A percentile compares a stretch with the other conserved stretches of the same genome.
Conservation (phyloP, 2,329 filamentous ascomycete genomes). For the Salinomyces thailandicus region DNA sequence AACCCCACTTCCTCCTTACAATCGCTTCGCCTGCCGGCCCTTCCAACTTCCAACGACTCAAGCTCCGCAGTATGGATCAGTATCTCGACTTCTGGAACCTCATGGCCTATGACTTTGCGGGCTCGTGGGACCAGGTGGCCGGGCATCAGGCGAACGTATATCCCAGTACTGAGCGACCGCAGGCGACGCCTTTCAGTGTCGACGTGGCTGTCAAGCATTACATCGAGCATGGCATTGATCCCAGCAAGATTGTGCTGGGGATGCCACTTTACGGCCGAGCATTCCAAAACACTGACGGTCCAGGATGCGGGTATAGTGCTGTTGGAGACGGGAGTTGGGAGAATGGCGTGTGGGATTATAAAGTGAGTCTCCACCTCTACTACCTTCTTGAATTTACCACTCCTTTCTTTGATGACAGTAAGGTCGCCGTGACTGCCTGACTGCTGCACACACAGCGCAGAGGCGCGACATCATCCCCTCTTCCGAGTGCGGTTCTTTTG, state of each 20-base stretch:
- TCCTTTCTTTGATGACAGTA: constrained; percentile 5
- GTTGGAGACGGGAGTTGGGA: constrained; percentile 77
- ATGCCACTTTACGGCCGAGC: constrained; percentile 88
- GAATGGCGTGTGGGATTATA: constrained; percentile 78
- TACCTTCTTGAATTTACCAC: no score
- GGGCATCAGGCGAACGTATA: constrained; percentile 78
- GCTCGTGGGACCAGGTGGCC: constrained; percentile 62
- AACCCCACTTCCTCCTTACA: constrained; percentile 34
- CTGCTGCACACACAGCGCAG: neutral
- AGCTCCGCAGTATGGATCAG: constrained; percentile 31
- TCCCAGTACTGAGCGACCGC: constrained; percentile 45
- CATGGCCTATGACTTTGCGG: constrained; percentile 51
- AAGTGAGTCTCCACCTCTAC: constrained; percentile 31
- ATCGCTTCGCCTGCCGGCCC: constrained; percentile 37
- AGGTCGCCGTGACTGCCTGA: neutral
- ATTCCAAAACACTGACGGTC: constrained; percentile 68
- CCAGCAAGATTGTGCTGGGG: constrained; percentile 71
- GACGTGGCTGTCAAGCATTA: constrained; percentile 63
- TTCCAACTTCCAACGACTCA: constrained; percentile 33
- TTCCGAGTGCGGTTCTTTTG: constrained; percentile 1
- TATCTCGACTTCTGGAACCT: constrained; percentile 41
- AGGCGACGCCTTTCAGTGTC: constrained; percentile 68
- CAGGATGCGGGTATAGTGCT: constrained; percentile 58
- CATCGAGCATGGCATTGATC: constrained; percentile 46
- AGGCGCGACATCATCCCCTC: constrained; percentile 39